Conservation (phyloP, 176 grass and related monocot species). For the Oryza brachyantha region DNA sequence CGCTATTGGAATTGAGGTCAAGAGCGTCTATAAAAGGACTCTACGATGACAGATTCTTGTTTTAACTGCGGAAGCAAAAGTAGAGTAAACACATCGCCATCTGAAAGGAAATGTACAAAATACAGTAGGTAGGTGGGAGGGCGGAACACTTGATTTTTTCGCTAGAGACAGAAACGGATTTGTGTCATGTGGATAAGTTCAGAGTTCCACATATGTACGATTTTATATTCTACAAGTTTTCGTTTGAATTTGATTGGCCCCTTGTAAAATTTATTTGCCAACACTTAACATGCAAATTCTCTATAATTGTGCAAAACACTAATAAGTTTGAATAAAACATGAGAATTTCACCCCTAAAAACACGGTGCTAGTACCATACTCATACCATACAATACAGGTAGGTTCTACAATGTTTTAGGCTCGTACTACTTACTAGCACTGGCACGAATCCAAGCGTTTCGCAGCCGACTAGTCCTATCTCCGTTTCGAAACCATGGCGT, state of each 20-base stretch:
- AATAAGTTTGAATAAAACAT: background rate
- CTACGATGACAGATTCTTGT: background rate
- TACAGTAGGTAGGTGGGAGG: background rate
- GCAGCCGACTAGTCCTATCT: conserved; percentile 33
- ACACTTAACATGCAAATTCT: background rate
- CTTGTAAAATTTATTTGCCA: background rate
- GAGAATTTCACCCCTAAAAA: no score
- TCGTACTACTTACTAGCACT: background rate
- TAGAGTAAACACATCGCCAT: background rate
- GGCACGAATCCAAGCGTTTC: background rate
- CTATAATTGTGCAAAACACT: background rate
- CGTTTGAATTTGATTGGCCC: background rate
- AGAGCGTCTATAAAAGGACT: background rate
- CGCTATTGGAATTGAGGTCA: background rate
- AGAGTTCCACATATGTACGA: no score
- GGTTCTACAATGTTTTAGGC: background rate
- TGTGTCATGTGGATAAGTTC: background rate
- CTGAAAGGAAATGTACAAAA: background rate
- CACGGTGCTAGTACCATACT: no score
- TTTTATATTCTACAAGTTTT: no score
- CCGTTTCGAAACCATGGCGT: conserved; percentile 10
- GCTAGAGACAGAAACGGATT: background rate
- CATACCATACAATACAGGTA: no score
- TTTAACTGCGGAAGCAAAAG: background rate
- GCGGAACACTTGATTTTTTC: background rate